Conservation (phyloP, 208 protist species). For the Crithidia thermophila region DNA sequence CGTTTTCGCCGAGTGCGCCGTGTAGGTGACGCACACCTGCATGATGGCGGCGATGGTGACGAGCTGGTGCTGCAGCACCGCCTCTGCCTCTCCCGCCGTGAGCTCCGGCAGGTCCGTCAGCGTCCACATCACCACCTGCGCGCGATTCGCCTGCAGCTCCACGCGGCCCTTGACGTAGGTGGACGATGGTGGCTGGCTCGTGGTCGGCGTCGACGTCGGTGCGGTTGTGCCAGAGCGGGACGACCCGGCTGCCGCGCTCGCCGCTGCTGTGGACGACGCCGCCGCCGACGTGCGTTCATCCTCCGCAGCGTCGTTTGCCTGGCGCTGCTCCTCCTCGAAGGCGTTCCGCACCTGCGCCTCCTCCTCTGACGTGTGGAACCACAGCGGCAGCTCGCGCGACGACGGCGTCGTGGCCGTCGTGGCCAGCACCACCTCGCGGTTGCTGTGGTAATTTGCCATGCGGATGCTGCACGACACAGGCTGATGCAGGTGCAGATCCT, state of each 20-base stretch:
- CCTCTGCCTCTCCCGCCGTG: conserved; percentile 39
- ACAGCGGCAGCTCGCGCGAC: conserved; percentile 20
- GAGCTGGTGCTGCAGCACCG: conserved; percentile 44
- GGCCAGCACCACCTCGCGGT: conserved; percentile 27
- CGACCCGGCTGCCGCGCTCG: neutral
- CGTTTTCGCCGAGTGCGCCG: conserved; percentile 29
- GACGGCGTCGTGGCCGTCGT: conserved; percentile 12
- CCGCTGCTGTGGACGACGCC: neutral
- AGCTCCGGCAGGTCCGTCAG: conserved; percentile 43
- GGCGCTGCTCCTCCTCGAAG: conserved; percentile 29
- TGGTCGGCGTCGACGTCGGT: conserved; percentile 7
- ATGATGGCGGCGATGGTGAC: conserved; percentile 45
- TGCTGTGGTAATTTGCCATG: conserved; percentile 31
- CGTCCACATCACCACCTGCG: conserved; percentile 53
- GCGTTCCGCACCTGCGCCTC: conserved; percentile 21
- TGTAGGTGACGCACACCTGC: conserved; percentile 65
- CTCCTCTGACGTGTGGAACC: conserved; percentile 32
- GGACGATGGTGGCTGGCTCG: conserved; percentile 6
- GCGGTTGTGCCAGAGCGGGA: conserved; percentile 16
- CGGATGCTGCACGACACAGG: conserved; percentile 31
- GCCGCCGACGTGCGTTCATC: neutral
- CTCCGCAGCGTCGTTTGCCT: neutral
- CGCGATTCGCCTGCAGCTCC: conserved; percentile 46
- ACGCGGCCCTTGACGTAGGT: conserved; percentile 39
- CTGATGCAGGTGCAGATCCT: conserved; percentile 28